A percentile compares a stretch with the other conserved stretches of the same genome.
These are phyloP conservation scores for Thelonectria rubi DNA, from an alignment of 2,329 filamentous ascomycete genomes.

Conservation along the genomic window DNA sequence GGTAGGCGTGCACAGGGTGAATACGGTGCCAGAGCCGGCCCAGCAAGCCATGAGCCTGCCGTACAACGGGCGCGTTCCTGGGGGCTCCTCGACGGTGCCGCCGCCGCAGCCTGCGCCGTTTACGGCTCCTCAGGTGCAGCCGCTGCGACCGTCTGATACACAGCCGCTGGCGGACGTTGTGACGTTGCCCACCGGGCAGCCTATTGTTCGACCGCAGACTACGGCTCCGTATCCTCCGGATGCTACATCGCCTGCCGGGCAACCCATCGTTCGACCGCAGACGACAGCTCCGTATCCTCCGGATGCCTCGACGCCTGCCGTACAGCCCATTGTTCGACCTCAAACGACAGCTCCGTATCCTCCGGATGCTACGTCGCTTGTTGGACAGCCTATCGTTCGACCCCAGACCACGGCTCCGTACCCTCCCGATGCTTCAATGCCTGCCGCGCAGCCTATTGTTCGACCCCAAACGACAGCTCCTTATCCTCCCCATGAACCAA, in stretches of 20 bases:
- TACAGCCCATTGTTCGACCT: background rate
- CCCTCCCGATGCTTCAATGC: too few species aligned
- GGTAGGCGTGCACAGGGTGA: constrained; percentile 35
- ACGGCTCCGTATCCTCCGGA: constrained; percentile 6
- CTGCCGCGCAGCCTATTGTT: too few species aligned
- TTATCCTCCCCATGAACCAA: constrained; percentile 1
- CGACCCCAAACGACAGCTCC: background rate
- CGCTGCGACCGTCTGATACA: constrained; percentile 12
- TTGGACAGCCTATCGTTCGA: too few species aligned
- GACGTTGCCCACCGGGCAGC: background rate
- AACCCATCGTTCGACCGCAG: too few species aligned
- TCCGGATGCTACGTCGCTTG: too few species aligned
- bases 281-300: too few species aligned
- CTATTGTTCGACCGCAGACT: background rate
- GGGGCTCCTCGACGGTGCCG: constrained; percentile 29
- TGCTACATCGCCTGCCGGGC: too few species aligned
- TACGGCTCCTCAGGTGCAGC: constrained; percentile 26
- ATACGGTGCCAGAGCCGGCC: constrained; percentile 35
- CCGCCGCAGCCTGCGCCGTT: constrained; percentile 34
- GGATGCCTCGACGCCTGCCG: background rate
- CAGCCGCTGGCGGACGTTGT: constrained; percentile 16
- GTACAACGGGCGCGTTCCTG: constrained; percentile 30
- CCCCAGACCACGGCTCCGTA: too few species aligned
- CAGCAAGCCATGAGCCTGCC: constrained; percentile 24
- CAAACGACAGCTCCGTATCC: too few species aligned